Evolutionary conservation across 1,139 yeast species (phyloP), one percentile per base, ranked within the genome.

Genomic region (Nakaseomyces uthaithaninus): DNA sequence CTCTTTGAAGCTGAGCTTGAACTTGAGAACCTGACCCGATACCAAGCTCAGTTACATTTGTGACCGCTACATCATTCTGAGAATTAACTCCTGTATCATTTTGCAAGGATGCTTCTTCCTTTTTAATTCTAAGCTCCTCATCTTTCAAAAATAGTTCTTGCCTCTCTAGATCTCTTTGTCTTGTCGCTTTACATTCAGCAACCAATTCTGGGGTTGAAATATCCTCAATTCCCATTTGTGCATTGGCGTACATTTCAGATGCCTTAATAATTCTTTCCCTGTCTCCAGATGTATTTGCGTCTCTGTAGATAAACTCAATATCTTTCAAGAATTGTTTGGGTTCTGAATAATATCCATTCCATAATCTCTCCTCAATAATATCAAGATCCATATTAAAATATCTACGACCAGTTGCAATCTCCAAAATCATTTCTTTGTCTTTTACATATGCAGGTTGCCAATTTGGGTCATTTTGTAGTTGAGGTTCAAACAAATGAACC

Each of bases 341-440:
- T 53, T 89, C 96, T 25, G 89, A 80, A 57, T 93, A 91, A 59
- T 66, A 91, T 0, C 98, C 98, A 62, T 91, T 91, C 98, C 98
- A 91, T 42, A 93, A 66, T 43, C 98, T 71, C 56, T 91, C 98
- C 55, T 91, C 99, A 37, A 93, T 77, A 14, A 87, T 80, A 57
- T 91, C 98, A 45, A 93, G 68, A 56, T 91, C 98, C 85, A 91
- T 93, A 52, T 91, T 91, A 64, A 71, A 72, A 57, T 69, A 91
- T 49, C 69, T 71, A 43, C 73, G 75, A 2, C 94, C 94, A 0
- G 94, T 81, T 0, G 77, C 62, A 5, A 76, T 67, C 53, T 93
- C 97, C 23, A 77, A 63, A 48, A 93, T 85, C 91, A 79, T 83
- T 50, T 84, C 78, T 40, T 80, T 89, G 22, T 74, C 76, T 46